These are phyloP conservation scores for Alnus rubra DNA, from an alignment of 306 rosid genomes.

Conservation along the genomic window DNA sequence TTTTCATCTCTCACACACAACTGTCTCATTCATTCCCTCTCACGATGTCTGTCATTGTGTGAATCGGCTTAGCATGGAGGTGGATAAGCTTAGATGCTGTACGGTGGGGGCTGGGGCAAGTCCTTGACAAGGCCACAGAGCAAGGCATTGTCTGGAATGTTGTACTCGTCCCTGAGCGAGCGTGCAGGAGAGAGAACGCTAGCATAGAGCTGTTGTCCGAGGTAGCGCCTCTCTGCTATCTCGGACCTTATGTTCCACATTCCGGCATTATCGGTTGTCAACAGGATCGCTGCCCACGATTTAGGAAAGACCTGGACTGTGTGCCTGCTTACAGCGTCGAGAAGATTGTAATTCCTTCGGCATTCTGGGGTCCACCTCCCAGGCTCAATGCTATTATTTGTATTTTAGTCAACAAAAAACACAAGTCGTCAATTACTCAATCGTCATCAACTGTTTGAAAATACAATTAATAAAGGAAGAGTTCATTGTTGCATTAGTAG, in stretches of 20 bases:
- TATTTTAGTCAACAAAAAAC: not conserved
- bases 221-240: slow-evolving; percentile 53
- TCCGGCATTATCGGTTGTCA: slow-evolving; percentile 61
- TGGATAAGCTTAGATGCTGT: slow-evolving; percentile 4
- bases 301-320: slow-evolving; percentile 73
- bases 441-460: not conserved
- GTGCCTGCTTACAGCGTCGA: slow-evolving; percentile 77
- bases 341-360: slow-evolving; percentile 59
- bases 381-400: slow-evolving; percentile 50
- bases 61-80: not conserved
- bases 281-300: slow-evolving; percentile 63
- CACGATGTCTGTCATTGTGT: not conserved
- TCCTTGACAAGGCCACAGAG: slow-evolving; percentile 46
- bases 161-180: slow-evolving; percentile 68
- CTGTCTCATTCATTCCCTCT: not conserved
- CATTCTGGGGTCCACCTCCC: slow-evolving; percentile 69
- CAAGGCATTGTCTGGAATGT: slow-evolving; percentile 36
- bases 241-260: slow-evolving; percentile 73
- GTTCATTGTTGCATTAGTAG: not conserved
- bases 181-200: slow-evolving; percentile 44
- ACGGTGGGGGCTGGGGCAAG: slow-evolving; percentile 50
- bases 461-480: not conserved
- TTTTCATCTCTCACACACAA: not conserved
- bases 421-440: not conserved
- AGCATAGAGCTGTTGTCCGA: slow-evolving; percentile 67